Base-by-base conservation (phyloP, 2,329 filamentous ascomycete species). In the Scopulariopsis brevicaulis region DNA sequence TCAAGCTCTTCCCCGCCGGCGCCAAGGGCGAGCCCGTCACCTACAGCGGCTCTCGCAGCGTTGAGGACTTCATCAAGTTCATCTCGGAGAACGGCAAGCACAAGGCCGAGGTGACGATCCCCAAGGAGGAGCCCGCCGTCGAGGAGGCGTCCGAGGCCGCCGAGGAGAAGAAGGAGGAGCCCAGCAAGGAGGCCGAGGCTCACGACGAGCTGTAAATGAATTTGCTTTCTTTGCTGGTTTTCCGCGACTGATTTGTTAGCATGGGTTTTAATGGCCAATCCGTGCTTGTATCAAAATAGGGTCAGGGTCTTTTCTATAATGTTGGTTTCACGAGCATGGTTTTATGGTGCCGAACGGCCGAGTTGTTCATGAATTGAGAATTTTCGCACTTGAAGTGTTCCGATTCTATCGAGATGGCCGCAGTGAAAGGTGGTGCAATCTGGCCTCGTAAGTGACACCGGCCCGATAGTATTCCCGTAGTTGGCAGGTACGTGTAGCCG, bases 1-100 rank as follows among this genome's bases (percentile, higher is more conserved):
- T 99, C 83, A 97, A 97, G 84, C 84, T 99, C 65, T 99, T 85
- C 87, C 84, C 90, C 63, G 94, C 94, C 66, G 92, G 91, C 68
- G 81, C 82, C 74, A 99, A 99, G 85, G 80, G 82, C 69, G 78
- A 84, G 65, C 89, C 94, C 60, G 74, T 96, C 62, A 90, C 90
- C 66, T 99, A 96, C 83, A 82, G 80, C 63, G 94, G 94, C 66
- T 83, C 86, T 63, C 90, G 94, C 68, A 94, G 90, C 58, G 77
- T 96, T 59, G 90, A 96, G 78, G 94, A 97, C 71, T 83, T 99
- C 61, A 86, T 89, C 68, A 82, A 86, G 67, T 99, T 99, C 78
- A 83, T 99, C 73, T 86, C 90, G 76, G 91, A 96, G 80, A 96
- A 94, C 73, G 94, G 94, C 74, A 94, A 91, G 76, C 83, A 95